Percentiles rank a stretch among this genome's conserved stretches.
Conservation (phyloP, 1,284 basidiomycete genomes). For the Rhizoctonia solani region DNA sequence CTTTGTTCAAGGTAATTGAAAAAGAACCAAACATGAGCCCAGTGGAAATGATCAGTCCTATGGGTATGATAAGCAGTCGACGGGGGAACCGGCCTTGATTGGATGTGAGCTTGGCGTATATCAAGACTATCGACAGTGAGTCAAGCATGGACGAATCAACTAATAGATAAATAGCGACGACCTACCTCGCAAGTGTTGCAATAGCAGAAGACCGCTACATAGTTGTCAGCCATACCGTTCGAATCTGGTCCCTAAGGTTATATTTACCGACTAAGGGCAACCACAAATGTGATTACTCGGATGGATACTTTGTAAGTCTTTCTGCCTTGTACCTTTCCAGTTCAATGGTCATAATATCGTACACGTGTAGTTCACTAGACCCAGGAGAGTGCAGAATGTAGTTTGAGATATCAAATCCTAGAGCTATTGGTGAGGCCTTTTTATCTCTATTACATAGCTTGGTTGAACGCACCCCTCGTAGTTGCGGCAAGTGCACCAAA, state of each 20-base stretch:
- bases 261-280: slow-evolving; percentile 18
- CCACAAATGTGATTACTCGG: slow-evolving; percentile 2
- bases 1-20: background rate
- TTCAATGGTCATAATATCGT: background rate
- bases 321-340: slow-evolving; percentile 18
- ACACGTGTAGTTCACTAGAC: background rate
- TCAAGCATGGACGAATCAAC: background rate
- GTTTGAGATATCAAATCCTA: slow-evolving; percentile 19
- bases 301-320: slow-evolving; percentile 9
- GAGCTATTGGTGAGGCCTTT: background rate
- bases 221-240: background rate
- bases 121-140: slow-evolving; percentile 1
- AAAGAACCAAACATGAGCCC: slow-evolving; percentile 10
- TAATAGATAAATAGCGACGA: background rate
- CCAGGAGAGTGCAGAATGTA: slow-evolving; percentile 30
- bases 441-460: background rate
- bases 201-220: background rate
- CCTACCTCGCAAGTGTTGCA: slow-evolving; percentile 23
- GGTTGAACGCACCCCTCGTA: slow-evolving; percentile 3
- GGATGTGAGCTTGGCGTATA: slow-evolving; percentile 22
- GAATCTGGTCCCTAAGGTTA: too few species aligned
- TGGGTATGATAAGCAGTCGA: slow-evolving; percentile 7
- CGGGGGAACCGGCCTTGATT: background rate
- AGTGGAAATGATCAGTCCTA: slow-evolving; percentile 1
- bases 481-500: slow-evolving; percentile 21